Base-by-base conservation (phyloP, 2,329 filamentous ascomycete species). In the Fusarium algeriense region DNA sequence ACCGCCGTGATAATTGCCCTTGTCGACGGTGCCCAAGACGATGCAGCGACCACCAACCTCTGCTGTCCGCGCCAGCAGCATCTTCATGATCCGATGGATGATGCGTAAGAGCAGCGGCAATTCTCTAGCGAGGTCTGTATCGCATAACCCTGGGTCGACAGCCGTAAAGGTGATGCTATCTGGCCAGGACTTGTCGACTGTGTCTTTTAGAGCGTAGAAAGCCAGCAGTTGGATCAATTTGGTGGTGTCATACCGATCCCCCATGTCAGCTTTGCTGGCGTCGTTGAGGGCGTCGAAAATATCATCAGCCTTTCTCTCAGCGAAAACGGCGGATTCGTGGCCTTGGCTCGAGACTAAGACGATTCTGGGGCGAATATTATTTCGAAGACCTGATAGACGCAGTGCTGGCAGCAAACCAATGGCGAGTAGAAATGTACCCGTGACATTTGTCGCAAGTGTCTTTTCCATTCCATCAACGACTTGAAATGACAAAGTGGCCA, bases 41-140 rank as follows among this genome's bases (percentile, higher is more conserved):
- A 53, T 9, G 19, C 49, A 53, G 49, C 48, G 61, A 11, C 61
- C 38, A 23, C 61, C 55, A 30, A 60, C 55, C 55, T 64, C 61
- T 11, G 61, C 46, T 15, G 55, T 60, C 30, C 61, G 28, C 8
- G 61, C 61, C 55, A 64, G 61, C 41, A 60, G 19, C 55, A 54
- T 54, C 34, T 58, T 60, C 48, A 64, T 60, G 11, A 64, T 58
- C 6, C 61, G 34, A 60, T 64, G 55, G 28, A 64, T 64, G 20
- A 58, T 58, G 49, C 56, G 61, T 40, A 40, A 7, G 9, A 53
- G 23, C 26, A 53, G 35, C 3, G 49, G 35, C 10, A 53, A 32
- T 10, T 53, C 35, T 44, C 52, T 55, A 41, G 50, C 7, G 9
- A 53, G 35, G 26, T 43, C 62, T 3, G 62, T 56, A 20, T 65